Evolutionary conservation across 257 asterid species (phyloP).

Genomic region (Fraxinus quadrangulata): DNA sequence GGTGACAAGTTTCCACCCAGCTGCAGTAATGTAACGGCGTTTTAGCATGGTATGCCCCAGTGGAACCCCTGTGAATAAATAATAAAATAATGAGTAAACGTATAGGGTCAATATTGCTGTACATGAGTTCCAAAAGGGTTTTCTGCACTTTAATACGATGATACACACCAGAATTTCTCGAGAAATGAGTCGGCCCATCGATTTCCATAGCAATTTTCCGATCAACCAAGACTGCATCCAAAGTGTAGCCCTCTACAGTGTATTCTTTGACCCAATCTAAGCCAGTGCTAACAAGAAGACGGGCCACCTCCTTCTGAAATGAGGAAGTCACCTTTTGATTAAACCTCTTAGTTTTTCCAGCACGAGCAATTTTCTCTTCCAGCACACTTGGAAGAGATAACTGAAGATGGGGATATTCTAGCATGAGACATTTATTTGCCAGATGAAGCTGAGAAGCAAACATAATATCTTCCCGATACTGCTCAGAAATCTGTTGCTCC

Average conservation of each 20-base stretch:
- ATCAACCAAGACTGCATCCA: constrained; percentile 83
- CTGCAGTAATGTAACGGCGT: constrained; percentile 74
- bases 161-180: constrained; percentile 77
- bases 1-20: constrained; percentile 84
- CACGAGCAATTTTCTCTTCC: constrained; percentile 58
- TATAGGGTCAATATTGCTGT: neutral
- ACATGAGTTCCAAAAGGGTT: neutral
- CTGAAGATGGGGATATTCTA: constrained; percentile 65
- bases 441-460: constrained; percentile 87
- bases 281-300: constrained; percentile 92
- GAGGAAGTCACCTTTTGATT: constrained; percentile 84
- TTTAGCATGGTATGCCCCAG: constrained; percentile 89
- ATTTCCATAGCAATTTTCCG: constrained; percentile 82
- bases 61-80: constrained; percentile 58
- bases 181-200: constrained; percentile 96
- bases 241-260: constrained; percentile 70
- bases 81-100: constrained; percentile 13
- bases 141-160: neutral
- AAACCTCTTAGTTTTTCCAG: constrained; percentile 78
- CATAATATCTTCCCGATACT: constrained; percentile 67
- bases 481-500: constrained; percentile 65
- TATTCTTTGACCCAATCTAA: constrained; percentile 84
- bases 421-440: constrained; percentile 74
- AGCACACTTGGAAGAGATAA: constrained; percentile 52
- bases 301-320: constrained; percentile 88